Base-by-base conservation (phyloP, 768 basidiomycete genomes). In the Mycena leptocephala region DNA sequence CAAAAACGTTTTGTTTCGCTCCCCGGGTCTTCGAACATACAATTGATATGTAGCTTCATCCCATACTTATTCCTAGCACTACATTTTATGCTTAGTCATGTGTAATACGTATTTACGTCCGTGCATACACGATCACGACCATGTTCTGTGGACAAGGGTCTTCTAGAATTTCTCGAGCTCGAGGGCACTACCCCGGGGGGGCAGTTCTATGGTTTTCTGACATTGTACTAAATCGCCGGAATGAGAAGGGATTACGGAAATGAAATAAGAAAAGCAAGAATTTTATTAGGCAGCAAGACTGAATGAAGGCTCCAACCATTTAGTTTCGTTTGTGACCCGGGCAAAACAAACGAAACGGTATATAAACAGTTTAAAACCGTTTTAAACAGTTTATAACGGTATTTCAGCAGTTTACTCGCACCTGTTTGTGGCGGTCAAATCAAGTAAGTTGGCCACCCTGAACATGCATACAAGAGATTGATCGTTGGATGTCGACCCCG, bases 101-200 rank as follows among this genome's bases (percentile, higher is more conserved):
- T 48, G 32, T 65, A 65, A 65, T 48, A 65, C 30, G n/a, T 46
- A 65, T 32, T 48, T 48, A 65, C 46, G 30, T 28, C 43, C 32
- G 22, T 66, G 64, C 48, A 66, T 32, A 35, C 64, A 66, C 48
- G 64, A 65, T 51, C 32, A 33, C 35, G 46, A 65, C 43, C 63
- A 32, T 39, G 18, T 33, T 66, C 32, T 66, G 48, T 37, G 32
- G 64, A n/a, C n/a, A 39, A 66, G 43, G 48, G 64, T 66, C 43
- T 66, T 51, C 64, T 35, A 35, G 46, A 51, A 66, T 66, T 66
- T 66, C n/a, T 66, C 64, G 33, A 66, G 64, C 48, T 66, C 64
- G 64, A 51, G 48, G 63, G 63, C 63, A 62, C 24, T 48, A 48
- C 43, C 63, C 28, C 63, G 28, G 63, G 63, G 63, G 48, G 48